These are phyloP conservation scores for Begonia peltatifolia DNA, from an alignment of 306 rosid species.

Conservation along the genomic window DNA sequence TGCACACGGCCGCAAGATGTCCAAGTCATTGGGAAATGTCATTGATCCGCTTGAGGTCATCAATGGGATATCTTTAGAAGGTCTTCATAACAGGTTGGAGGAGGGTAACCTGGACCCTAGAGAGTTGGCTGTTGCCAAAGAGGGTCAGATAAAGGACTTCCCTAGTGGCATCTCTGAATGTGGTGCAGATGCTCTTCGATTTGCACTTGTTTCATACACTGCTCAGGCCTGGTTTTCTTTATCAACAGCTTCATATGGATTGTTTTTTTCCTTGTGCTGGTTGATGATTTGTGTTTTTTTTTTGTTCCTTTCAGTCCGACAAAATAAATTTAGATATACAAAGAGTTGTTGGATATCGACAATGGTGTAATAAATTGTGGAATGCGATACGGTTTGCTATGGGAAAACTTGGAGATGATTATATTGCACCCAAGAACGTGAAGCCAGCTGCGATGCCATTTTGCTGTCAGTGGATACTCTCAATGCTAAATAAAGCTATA, in stretches of 20 bases:
- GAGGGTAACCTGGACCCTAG: slow-evolving; percentile 81
- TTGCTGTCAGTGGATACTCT: slow-evolving; percentile 89
- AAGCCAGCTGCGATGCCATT: slow-evolving; percentile 55
- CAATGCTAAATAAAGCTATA: slow-evolving; percentile 66
- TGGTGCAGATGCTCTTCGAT: slow-evolving; percentile 93
- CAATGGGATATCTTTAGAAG: slow-evolving; percentile 68
- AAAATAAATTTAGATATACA: slow-evolving; percentile 86
- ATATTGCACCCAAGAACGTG: slow-evolving; percentile 40
- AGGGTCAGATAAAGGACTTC: slow-evolving; percentile 81
- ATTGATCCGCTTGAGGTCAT: slow-evolving; percentile 90
- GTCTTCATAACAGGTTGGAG: slow-evolving; percentile 70
- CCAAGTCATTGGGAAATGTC: slow-evolving; percentile 95
- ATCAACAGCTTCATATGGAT: slow-evolving; percentile 4
- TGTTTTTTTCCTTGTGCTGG: slow-evolving; percentile 1
- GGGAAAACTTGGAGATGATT: slow-evolving; percentile 87
- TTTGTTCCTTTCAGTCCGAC: slow-evolving; percentile 56
- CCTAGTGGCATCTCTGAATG: slow-evolving; percentile 90
- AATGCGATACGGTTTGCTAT: slow-evolving; percentile 85
- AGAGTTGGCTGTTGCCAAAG: slow-evolving; percentile 61
- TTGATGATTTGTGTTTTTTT: slow-evolving; percentile 1
- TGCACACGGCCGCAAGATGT: slow-evolving; percentile 99
- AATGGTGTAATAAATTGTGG: slow-evolving; percentile 96
- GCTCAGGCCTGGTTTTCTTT: slow-evolving; percentile 55
- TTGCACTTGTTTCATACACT: slow-evolving; percentile 83
- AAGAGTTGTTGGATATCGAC: slow-evolving; percentile 93